Evolutionary conservation across 2,329 filamentous ascomycete genomes (phyloP).

Genomic region (Trichoderma sp.): DNA sequence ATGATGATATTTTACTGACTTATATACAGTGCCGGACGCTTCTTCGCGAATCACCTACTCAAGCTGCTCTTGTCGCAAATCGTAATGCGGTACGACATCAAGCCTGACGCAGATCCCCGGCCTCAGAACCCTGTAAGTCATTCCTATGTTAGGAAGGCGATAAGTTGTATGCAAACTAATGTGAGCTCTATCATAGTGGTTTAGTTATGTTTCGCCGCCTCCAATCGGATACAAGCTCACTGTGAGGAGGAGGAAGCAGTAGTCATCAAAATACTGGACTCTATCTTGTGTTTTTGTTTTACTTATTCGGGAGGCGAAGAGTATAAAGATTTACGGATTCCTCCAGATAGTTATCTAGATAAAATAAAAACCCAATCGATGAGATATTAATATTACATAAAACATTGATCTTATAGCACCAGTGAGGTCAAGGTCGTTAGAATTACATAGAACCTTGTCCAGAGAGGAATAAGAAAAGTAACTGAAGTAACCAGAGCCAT

Average conservation of each 20-base stretch:
- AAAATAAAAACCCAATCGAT: neutral
- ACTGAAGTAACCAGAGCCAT: neutral
- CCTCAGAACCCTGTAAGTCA: constrained; percentile 1
- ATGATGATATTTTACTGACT: neutral
- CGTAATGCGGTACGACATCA: neutral
- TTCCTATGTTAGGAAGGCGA: neutral
- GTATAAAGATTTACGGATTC: neutral
- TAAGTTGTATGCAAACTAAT: neutral
- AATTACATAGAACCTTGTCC: neutral
- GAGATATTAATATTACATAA: neutral
- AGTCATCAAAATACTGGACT: neutral
- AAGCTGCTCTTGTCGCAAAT: constrained; percentile 4
- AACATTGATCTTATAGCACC: neutral
- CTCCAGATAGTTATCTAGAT: neutral
- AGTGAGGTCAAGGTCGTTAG: neutral
- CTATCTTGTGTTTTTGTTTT: neutral
- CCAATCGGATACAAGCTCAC: constrained; percentile 1
- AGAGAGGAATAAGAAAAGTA: neutral
- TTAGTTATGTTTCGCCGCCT: neutral
- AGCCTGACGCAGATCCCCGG: neutral
- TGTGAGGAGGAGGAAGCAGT: neutral
- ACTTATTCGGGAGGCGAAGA: neutral
- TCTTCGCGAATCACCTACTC: constrained; percentile 6
- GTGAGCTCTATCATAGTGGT: neutral
- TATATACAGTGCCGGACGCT: neutral